These are phyloP conservation scores for Dendrobium officinale DNA, from an alignment of 106 monocot species.

Conservation along the genomic window DNA sequence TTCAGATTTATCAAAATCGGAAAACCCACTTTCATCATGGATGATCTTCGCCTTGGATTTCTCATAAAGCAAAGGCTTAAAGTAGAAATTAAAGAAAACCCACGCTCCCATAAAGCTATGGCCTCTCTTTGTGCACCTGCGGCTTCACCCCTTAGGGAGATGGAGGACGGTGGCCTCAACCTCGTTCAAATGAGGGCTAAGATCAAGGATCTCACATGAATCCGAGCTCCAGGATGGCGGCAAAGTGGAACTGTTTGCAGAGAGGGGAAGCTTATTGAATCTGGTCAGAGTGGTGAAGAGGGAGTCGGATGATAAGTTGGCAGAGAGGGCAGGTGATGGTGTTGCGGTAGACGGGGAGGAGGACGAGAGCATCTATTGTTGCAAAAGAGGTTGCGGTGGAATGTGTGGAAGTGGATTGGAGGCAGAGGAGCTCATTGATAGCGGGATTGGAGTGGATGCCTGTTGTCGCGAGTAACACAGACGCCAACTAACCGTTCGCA, in stretches of 20 bases:
- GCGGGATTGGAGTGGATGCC: too few species aligned
- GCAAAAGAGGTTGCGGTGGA: too few species aligned
- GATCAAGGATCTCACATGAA: slow-evolving; percentile 14
- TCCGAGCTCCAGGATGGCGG: slow-evolving; percentile 21
- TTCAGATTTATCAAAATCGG: slow-evolving; percentile 38
- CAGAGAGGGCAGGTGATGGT: too few species aligned
- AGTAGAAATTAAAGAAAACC: slow-evolving; percentile 53
- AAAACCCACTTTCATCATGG: slow-evolving; percentile 13
- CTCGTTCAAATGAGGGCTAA: slow-evolving; percentile 13
- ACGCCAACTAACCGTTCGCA: too few species aligned
- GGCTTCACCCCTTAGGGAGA: slow-evolving; percentile 4
- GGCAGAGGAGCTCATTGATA: too few species aligned
- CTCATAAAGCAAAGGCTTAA: slow-evolving; percentile 35
- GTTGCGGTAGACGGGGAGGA: too few species aligned
- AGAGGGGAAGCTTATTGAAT: background rate
- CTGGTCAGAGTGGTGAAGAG: too few species aligned
- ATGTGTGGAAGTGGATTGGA: too few species aligned
- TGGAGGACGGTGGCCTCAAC: slow-evolving; percentile 6
- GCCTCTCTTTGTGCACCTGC: slow-evolving; percentile 24
- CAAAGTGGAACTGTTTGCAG: slow-evolving; percentile 34
- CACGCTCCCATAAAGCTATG: slow-evolving; percentile 42
- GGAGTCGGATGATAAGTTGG: too few species aligned
- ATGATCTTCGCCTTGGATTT: slow-evolving; percentile 37
- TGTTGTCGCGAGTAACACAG: too few species aligned
- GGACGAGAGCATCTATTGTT: too few species aligned